A percentile compares a stretch with the other conserved stretches of the same genome.
phyloP scores from a whole-genome alignment of 1,139 yeast species.

The Suhomyces choctaworum region DNA sequence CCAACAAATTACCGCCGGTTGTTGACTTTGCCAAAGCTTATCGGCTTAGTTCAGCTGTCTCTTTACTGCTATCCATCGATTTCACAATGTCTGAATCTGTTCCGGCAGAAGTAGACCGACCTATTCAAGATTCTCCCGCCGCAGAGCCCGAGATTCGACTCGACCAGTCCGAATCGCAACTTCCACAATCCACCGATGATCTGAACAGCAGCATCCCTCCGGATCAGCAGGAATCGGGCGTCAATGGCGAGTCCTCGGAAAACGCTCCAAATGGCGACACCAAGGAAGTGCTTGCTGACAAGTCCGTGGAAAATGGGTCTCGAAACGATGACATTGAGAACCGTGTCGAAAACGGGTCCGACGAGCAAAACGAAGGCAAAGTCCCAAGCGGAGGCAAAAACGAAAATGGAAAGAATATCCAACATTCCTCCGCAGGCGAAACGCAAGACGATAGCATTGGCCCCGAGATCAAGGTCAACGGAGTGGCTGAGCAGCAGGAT shows the following conservation, averaged over 20 bases:
- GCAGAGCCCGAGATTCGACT: neutral
- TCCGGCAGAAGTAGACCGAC: conserved; percentile 1
- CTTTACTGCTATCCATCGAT: neutral
- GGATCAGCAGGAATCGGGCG: neutral
- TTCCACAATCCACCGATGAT: neutral
- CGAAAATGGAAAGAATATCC: too few relatives aligned
- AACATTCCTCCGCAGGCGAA: too few relatives aligned
- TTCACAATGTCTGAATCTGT: conserved; percentile 6
- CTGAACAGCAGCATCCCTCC: too few relatives aligned
- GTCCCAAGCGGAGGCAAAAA: neutral
- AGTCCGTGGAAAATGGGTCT: too few relatives aligned
- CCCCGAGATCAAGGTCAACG: neutral
- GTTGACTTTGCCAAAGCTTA: conserved; percentile 8
- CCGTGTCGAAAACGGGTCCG: neutral
- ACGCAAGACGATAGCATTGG: too few relatives aligned
- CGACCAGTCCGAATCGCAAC: conserved; percentile 1
- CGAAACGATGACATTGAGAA: neutral
- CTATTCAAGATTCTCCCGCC: neutral
- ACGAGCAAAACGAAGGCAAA: neutral
- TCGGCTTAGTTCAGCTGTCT: neutral
- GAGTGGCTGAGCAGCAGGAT: neutral
- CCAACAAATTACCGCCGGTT: conserved; percentile 7
- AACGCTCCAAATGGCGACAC: too few relatives aligned
- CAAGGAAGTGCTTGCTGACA: too few relatives aligned
- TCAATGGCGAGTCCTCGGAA: neutral